Percentiles rank a stretch among this genome's conserved stretches.
Evolutionary conservation across 2,329 filamentous ascomycete species (phyloP).

Genomic region (Fusarium mexicanum): DNA sequence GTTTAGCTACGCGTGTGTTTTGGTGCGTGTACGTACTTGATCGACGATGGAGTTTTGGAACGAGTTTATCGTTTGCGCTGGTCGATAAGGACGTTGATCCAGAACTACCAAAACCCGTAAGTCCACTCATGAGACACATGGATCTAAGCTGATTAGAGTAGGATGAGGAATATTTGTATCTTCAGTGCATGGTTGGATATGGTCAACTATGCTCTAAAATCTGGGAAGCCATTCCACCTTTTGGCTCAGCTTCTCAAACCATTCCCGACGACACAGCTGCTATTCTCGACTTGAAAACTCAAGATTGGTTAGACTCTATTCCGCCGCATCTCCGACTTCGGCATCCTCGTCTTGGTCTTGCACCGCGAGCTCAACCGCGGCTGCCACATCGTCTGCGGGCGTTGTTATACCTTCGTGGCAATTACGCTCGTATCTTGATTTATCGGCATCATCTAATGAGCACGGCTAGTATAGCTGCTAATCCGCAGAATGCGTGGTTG

Average conservation of each 20-base stretch:
- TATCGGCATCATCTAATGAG: conserved; percentile 55
- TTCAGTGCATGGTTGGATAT: conserved; percentile 60
- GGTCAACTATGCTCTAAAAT: conserved; percentile 57
- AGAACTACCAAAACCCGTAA: conserved; percentile 55
- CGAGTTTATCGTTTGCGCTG: conserved; percentile 59
- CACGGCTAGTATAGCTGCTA: conserved; percentile 48
- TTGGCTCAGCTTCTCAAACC: conserved; percentile 47
- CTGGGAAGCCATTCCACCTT: conserved; percentile 55
- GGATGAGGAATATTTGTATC: conserved; percentile 50
- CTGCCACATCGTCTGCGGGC: conserved; percentile 54
- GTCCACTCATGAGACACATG: rapidly evolving
- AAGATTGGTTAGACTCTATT: conserved; percentile 58
- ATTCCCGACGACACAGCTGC: conserved; percentile 52
- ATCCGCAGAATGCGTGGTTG: conserved; percentile 48
- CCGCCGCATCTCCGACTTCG: conserved; percentile 52
- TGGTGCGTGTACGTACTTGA: conserved; percentile 64
- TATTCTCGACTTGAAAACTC: conserved; percentile 54
- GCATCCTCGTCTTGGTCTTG: conserved; percentile 50
- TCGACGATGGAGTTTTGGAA: conserved; percentile 62
- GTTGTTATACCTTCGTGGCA: conserved; percentile 56
- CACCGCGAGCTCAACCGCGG: conserved; percentile 45
- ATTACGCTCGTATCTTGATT: conserved; percentile 56
- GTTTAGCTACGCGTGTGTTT: conserved; percentile 53
- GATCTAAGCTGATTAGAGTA: background rate
- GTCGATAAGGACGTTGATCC: conserved; percentile 61